A percentile compares a stretch with the other conserved stretches of the same genome.
Conservation (phyloP, 805 yeast genomes). For the Candida boidinii region DNA sequence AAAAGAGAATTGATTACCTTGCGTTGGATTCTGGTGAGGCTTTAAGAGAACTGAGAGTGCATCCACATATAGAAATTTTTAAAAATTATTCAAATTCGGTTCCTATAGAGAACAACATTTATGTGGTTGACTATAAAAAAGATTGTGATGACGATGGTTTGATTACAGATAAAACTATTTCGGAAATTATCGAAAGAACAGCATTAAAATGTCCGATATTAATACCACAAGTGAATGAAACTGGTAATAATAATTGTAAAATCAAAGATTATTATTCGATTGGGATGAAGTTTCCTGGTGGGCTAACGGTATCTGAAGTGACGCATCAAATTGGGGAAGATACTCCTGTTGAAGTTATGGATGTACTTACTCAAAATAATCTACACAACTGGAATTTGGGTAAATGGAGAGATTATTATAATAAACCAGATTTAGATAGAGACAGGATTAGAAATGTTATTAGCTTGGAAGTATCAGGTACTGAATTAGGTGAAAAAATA, state of each 20-base stretch:
- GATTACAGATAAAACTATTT: constrained; percentile 17
- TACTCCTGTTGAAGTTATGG: constrained; percentile 73
- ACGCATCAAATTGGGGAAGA: constrained; percentile 56
- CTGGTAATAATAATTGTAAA: too few species aligned
- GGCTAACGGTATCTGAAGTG: constrained; percentile 47
- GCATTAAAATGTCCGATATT: constrained; percentile 23
- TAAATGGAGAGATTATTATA: constrained; percentile 69
- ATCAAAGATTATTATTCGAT: constrained; percentile 3
- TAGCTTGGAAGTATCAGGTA: constrained; percentile 66
- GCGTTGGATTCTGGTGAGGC: constrained; percentile 71
- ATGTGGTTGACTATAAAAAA: constrained; percentile 16
- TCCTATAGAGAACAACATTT: constrained; percentile 17
- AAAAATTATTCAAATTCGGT: constrained; percentile 19
- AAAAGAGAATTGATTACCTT: constrained; percentile 60
- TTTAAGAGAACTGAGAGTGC: constrained; percentile 43
- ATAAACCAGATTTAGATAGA: constrained; percentile 32
- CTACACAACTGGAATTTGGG: constrained; percentile 60
- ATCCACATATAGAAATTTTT: constrained; percentile 41
- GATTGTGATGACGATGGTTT: constrained; percentile 10
- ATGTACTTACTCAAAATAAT: constrained; percentile 72
- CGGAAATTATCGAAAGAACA: constrained; percentile 16
- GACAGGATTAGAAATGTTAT: constrained; percentile 74
- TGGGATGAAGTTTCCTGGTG: constrained; percentile 33
- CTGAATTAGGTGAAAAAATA: constrained; percentile 39
- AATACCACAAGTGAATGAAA: constrained; percentile 11